These are phyloP conservation scores for Strobilomyces dryophilus DNA, from an alignment of 768 basidiomycete species.

Conservation along the genomic window DNA sequence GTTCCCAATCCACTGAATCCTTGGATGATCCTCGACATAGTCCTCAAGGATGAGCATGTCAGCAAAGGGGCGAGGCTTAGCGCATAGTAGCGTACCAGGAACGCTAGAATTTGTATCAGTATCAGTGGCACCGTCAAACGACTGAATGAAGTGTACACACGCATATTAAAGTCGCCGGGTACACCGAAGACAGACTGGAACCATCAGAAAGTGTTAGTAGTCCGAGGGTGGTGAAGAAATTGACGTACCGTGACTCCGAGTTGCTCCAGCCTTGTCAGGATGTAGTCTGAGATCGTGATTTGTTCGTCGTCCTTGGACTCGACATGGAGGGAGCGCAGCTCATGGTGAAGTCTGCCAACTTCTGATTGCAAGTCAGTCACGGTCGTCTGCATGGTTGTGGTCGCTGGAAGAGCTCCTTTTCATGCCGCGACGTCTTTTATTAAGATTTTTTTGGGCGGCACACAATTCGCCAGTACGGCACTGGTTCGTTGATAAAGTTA, in stretches of 20 bases:
- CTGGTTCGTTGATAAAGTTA: not conserved
- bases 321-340: constrained; percentile 40
- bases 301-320: constrained; percentile 33
- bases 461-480: not conserved
- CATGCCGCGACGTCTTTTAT: not conserved
- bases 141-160: constrained; percentile 19
- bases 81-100: constrained; percentile 21
- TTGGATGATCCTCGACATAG: constrained; percentile 73
- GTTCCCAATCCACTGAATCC: constrained; percentile 84
- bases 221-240: not conserved
- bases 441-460: not conserved
- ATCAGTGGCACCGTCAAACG: not conserved
- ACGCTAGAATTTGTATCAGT: constrained; percentile 17
- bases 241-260: constrained; percentile 54
- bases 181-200: constrained; percentile 75
- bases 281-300: constrained; percentile 54
- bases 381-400: constrained; percentile 12
- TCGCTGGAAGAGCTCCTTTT: not conserved
- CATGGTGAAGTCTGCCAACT: constrained; percentile 42
- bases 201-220: not conserved
- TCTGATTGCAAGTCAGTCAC: constrained; percentile 37
- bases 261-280: constrained; percentile 59
- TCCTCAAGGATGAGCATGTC: constrained; percentile 43
- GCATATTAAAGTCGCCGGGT: constrained; percentile 86
- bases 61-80: not conserved